Percentiles rank a stretch among this genome's conserved stretches.
Evolutionary conservation across 306 rosid species (phyloP).

Genomic region (Spatholobus suberectus): DNA sequence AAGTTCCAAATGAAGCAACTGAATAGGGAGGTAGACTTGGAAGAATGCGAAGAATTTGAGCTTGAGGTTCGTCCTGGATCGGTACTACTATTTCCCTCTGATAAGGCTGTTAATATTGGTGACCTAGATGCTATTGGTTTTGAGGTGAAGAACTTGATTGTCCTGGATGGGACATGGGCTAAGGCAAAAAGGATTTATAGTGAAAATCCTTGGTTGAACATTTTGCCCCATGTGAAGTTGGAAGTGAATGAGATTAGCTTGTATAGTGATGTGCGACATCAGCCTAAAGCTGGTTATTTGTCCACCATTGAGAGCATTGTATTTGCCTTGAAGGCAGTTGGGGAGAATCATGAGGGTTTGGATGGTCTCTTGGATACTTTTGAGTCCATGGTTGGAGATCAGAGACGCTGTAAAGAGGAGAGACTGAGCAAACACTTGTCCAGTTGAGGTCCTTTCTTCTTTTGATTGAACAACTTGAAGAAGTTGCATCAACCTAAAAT

Average conservation of each 20-base stretch:
- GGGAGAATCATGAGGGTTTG: conserved; percentile 64
- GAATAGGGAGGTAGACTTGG: conserved; percentile 40
- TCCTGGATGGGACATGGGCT: conserved; percentile 92
- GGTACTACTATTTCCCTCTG: conserved; percentile 75
- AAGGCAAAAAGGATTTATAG: conserved; percentile 85
- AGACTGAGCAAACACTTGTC: conserved; percentile 52
- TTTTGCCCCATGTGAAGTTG: conserved; percentile 84
- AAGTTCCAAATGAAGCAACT: conserved; percentile 58
- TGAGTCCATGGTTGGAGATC: conserved; percentile 83
- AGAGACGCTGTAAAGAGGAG: conserved; percentile 77
- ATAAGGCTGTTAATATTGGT: conserved; percentile 54
- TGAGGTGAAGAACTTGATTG: conserved; percentile 72
- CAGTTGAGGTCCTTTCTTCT: conserved; percentile 36
- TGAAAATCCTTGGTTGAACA: conserved; percentile 83
- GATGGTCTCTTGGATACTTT: conserved; percentile 78
- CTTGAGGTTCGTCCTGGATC: conserved; percentile 73
- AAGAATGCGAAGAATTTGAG: conserved; percentile 70
- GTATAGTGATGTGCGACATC: conserved; percentile 80
- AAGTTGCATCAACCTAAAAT: neutral
- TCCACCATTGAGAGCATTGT: conserved; percentile 93
- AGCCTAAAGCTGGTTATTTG: conserved; percentile 76
- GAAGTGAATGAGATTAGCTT: conserved; percentile 68
- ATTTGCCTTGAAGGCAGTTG: conserved; percentile 67
- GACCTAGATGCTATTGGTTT: conserved; percentile 49
- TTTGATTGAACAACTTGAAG: neutral